Evolutionary conservation across 208 protist genomes (phyloP), one percentile per base, ranked within the genome.

Genomic region (Leishmania martiniquensis): DNA sequence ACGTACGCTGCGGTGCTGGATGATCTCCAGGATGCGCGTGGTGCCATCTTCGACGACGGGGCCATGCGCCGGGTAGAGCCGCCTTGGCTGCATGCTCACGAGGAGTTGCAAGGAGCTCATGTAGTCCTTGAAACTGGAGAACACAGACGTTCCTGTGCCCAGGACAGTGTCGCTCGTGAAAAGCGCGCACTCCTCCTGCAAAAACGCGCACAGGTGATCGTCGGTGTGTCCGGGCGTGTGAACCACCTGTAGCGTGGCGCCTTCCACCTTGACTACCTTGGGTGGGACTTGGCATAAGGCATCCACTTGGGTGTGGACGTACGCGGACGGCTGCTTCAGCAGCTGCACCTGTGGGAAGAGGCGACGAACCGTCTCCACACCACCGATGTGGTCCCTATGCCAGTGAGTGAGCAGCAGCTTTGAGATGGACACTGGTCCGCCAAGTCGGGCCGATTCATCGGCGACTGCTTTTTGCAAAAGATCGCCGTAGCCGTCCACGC

Each of bases 121-220:
- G 86, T 86, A 95, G 20, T 95, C 85, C 15, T 72, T 77, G 77
- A 89, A 91, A 80, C 83, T 84, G 12, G 85, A 82, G 71, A 95
- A 95, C 39, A 91, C 87, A 20, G 83, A 91, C n/a, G 82, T 88
- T 44, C 91, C 91, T 25, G 65, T 69, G 49, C 89, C 91, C 13
- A 95, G 84, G 25, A 95, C 81, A 29, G 76, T 87, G 81, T 95
- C 91, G n/a, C 87, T 80, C 0, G 89, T 92, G 65, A 95, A 93
- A 67, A 95, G 22, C 4, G 89, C 89, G 13, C 59, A 4, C 67
- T 93, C 88, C 69, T 93, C 87, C 72, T 86, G 78, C 34, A 93
- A 79, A 44, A 78, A 87, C 17, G 82, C 69, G 65, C 85, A 91
- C 45, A 93, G 29, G 80, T 91, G 83, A 74, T 95, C 91, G 59